Base-by-base conservation (phyloP, 345 rosid species). In the Sonneratia caseolaris region DNA sequence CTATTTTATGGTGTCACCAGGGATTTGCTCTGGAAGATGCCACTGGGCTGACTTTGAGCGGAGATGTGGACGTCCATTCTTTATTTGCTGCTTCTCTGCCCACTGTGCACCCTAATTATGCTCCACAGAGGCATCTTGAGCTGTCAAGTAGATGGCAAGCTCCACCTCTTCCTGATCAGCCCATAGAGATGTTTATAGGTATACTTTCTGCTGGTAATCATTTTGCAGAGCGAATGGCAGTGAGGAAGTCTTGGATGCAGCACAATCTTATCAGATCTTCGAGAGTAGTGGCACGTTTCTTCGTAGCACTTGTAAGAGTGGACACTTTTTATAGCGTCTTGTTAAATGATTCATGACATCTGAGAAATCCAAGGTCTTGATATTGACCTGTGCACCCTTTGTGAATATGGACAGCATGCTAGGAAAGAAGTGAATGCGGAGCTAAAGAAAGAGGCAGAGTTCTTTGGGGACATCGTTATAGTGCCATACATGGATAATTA, bases 1-100 rank as follows among this genome's bases (percentile, higher is more conserved):
- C 15, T 62, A 35, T 35, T 3, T 76, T 59, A 64, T 68, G 13
- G 64, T 77, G 76, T 53, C 68, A 72, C n/a, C 80, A 93, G 98
- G 97, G 97, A 36, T 93, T 81, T 78, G 84, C 97, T 8, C 91
- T 93, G 8, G 98, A 93, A 86, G 98, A 93, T 88, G 98, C 98
- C 55, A 93, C 98, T 3, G 97, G 96, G 49, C 86, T 93, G 55
- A 85, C 86, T 40, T 74, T 93, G 73, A 86, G 69, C 24, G 96
- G 97, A 47, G 98, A 93, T 67, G 70, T 93, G 67, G 92, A 91
- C 79, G 86, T 93, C 11, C 93, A 83, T 68, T 90, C 92, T 56
- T 61, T 93, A 72, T 91, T 89, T 79, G 93, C 91, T 71, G 95
- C 91, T 64, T 82, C 98, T 72, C 81, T 93, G 82, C 98, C 98